phyloP scores from a whole-genome alignment of 2,329 filamentous ascomycete genomes.

The Xylariaceae sp. region DNA sequence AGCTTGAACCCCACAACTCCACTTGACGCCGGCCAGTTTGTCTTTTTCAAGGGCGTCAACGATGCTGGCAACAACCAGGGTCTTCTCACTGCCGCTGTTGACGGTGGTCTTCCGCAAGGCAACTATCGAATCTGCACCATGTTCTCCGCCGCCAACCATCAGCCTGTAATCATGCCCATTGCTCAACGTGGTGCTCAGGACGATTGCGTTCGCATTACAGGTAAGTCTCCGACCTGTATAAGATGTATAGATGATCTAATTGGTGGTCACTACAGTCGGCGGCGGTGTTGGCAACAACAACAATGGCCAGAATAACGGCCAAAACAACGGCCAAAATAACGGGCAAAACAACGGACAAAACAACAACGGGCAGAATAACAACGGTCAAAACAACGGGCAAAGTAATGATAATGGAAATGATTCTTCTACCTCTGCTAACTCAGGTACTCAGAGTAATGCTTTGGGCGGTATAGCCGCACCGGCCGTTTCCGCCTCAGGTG shows the following conservation, averaged over 20 bases:
- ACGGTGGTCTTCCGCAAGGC: slow-evolving; percentile 55
- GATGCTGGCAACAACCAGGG: slow-evolving; percentile 55
- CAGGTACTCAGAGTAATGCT: slow-evolving; percentile 17
- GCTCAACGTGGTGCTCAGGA: slow-evolving; percentile 65
- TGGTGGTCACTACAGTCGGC: slow-evolving; percentile 6
- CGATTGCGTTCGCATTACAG: slow-evolving; percentile 59
- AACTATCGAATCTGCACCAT: slow-evolving; percentile 65
- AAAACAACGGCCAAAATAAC: slow-evolving; percentile 15
- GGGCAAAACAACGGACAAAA: slow-evolving; percentile 18
- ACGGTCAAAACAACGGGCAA: slow-evolving; percentile 16
- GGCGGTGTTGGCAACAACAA: slow-evolving; percentile 7
- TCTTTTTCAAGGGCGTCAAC: slow-evolving; percentile 66
- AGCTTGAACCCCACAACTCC: slow-evolving; percentile 47
- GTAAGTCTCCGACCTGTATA: slow-evolving; percentile 24
- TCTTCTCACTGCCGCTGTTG: slow-evolving; percentile 49
- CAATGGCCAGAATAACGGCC: slow-evolving; percentile 21
- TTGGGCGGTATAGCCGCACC: slow-evolving; percentile 18
- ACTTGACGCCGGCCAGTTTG: slow-evolving; percentile 51
- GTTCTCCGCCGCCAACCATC: slow-evolving; percentile 60
- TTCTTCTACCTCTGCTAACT: neutral
- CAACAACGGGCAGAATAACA: slow-evolving; percentile 22
- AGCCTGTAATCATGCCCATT: slow-evolving; percentile 62
- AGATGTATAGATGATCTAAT: slow-evolving; percentile 1
- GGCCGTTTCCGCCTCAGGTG: slow-evolving; percentile 21
- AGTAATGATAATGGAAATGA: slow-evolving; percentile 17